A percentile compares a stretch with the other conserved stretches of the same genome.
phyloP scores from a whole-genome alignment of 768 basidiomycete species.

The Amanita rubescens region DNA sequence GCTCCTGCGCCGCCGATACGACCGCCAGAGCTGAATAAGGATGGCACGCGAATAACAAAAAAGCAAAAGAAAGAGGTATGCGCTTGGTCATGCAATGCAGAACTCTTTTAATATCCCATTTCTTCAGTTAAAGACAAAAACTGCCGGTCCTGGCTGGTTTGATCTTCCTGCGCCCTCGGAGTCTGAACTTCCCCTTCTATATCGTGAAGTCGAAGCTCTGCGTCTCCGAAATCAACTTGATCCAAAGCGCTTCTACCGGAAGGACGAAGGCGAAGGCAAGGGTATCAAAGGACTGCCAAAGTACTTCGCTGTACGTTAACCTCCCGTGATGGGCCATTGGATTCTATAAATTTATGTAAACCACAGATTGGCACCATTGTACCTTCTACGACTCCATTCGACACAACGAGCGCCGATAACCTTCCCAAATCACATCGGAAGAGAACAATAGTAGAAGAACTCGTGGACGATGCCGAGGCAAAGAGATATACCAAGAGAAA shows the following conservation, averaged over 20 bases:
- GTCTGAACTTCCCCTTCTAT: constrained; percentile 67
- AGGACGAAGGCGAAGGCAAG: constrained; percentile 79
- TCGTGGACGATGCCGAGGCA: constrained; percentile 83
- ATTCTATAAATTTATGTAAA: not conserved
- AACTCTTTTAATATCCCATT: not conserved
- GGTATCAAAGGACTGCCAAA: constrained; percentile 82
- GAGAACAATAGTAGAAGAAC: constrained; percentile 79
- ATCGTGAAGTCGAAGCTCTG: constrained; percentile 84
- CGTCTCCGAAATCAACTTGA: constrained; percentile 84
- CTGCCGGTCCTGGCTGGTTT: constrained; percentile 80
- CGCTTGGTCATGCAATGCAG: not conserved
- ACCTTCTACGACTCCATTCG: constrained; percentile 65
- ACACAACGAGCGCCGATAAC: constrained; percentile 61
- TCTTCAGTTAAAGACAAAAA: constrained; percentile 55
- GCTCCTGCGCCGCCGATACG: constrained; percentile 56
- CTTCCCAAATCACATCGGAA: constrained; percentile 65
- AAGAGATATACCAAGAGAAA: constrained; percentile 88
- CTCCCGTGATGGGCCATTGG: constrained; percentile 1
- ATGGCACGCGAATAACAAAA: constrained; percentile 64
- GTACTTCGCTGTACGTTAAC: constrained; percentile 73
- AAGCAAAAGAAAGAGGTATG: constrained; percentile 65
- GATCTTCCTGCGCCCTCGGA: constrained; percentile 80
- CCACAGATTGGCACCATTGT: constrained; percentile 76
- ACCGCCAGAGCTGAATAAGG: constrained; percentile 50
- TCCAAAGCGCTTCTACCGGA: constrained; percentile 86